phyloP scores from a whole-genome alignment of 306 rosid genomes.

The Notholithocarpus densiflorus region DNA sequence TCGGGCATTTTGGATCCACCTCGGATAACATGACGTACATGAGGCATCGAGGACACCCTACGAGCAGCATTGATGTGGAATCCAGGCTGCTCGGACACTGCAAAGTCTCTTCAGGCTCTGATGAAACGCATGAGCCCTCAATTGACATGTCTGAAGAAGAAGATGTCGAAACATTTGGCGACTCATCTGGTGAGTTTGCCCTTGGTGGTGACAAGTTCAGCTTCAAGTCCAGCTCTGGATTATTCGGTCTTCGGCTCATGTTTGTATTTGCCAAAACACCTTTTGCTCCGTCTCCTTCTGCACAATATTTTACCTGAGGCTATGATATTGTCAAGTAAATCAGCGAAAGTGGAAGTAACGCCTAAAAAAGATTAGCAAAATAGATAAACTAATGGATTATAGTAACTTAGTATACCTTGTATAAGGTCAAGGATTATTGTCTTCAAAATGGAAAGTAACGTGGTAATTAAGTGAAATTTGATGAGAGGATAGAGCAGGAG shows the following conservation, averaged over 20 bases:
- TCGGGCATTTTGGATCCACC: constrained; percentile 51
- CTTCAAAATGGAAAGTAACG: background rate
- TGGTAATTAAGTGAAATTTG: background rate
- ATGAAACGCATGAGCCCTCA: constrained; percentile 47
- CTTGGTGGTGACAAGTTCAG: constrained; percentile 34
- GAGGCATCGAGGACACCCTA: constrained; percentile 59
- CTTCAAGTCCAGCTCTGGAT: constrained; percentile 33
- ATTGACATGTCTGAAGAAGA: constrained; percentile 21
- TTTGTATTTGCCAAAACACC: background rate
- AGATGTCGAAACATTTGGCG: background rate
- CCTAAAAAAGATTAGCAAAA: background rate
- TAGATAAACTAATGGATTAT: no score
- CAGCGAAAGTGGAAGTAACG: background rate
- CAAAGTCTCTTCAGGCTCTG: constrained; percentile 22
- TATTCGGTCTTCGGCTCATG: constrained; percentile 33
- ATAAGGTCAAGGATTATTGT: background rate
- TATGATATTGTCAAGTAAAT: background rate
- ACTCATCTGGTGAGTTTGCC: background rate
- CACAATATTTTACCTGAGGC: background rate
- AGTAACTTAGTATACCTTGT: background rate
- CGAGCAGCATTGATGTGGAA: constrained; percentile 17
- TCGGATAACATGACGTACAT: constrained; percentile 55
- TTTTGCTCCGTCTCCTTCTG: no score
- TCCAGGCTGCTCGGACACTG: background rate
- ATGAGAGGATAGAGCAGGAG: background rate